Base-by-base conservation (phyloP, 495 filamentous ascomycete genomes). In the Annulohypoxylon bovei region DNA sequence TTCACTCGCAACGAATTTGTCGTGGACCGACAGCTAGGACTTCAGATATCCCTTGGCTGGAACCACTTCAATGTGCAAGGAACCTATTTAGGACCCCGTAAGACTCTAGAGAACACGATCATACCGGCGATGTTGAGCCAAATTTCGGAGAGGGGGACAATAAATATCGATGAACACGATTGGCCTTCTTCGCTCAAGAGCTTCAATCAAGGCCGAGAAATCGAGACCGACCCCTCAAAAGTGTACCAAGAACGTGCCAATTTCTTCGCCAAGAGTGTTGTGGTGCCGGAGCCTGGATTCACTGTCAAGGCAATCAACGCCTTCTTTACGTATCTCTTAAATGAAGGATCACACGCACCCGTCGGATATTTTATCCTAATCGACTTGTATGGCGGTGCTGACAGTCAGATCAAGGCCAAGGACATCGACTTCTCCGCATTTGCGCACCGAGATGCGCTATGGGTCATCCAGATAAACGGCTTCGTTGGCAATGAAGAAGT, bases 191-290 rank as follows among this genome's bases (percentile, higher is more conserved):
- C 72, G 1, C 56, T 83, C 44, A 70, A 69, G 7, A 18, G 32
- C 1, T 61, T 76, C 25, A 81, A 78, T 56, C 65, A 68, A 5
- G 58, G 39, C n/a, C 50, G 64, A 4, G 62, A 80, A 1, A 64
- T 82, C n/a, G 46, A 74, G 9, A 73, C 74, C 20, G 44, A 47
- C 22, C 44, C 18, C 14, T 70, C 77, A 3, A 25, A 59, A 6
- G 65, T 61, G 8, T 76, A 81, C 68, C 61, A 64, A 25, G 61
- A 70, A 4, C 81, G 80, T 56, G 75, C 77, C 30, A 80, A 72
- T 20, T 86, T 86, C 73, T 85, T 82, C 59, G 80, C 83, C 58
- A 87, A 86, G 70, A 79, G 77, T 16, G 75, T 84, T 7, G 79
- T 77, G 2, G 55, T 73, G 4, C 75, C 71, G 11, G 61, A 66